Percentiles rank a stretch among this genome's conserved stretches.
Conservation (phyloP, 257 asterid species). For the Solanum virginianum region DNA sequence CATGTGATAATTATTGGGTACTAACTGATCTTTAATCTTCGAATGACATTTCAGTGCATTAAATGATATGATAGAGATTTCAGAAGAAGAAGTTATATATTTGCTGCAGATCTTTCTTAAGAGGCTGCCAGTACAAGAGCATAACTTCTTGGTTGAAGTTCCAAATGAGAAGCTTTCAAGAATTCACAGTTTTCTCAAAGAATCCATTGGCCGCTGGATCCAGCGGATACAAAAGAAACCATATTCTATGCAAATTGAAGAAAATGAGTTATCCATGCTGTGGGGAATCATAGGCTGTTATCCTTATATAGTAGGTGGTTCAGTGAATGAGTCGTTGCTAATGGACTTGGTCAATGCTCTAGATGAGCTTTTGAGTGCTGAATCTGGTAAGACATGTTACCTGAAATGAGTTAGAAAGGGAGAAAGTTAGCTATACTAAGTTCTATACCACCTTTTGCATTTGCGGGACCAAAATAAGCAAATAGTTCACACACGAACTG, state of each 20-base stretch:
- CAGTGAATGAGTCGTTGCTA: constrained; percentile 31
- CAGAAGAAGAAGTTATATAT: constrained; percentile 45
- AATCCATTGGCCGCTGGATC: constrained; percentile 41
- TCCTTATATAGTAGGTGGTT: constrained; percentile 33
- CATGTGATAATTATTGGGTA: not conserved
- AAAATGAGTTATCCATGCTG: constrained; percentile 42
- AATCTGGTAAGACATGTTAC: constrained; percentile 38
- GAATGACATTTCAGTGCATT: constrained; percentile 57
- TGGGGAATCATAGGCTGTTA: constrained; percentile 79
- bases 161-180: constrained; percentile 26
- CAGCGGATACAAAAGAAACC: constrained; percentile 15
- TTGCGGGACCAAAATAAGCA: not conserved
- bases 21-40: not conserved
- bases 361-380: constrained; percentile 48
- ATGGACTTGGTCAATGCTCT: constrained; percentile 56
- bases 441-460: not conserved
- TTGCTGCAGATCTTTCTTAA: constrained; percentile 51
- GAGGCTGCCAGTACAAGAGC: constrained; percentile 38
- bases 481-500: not conserved
- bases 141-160: constrained; percentile 28
- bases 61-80: constrained; percentile 42
- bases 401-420: not conserved
- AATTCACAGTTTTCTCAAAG: constrained; percentile 25
- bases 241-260: constrained; percentile 21
- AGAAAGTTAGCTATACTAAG: not conserved